These are phyloP conservation scores for Lactarius sanguifluus DNA, from an alignment of 768 basidiomycete species.

Conservation along the genomic window DNA sequence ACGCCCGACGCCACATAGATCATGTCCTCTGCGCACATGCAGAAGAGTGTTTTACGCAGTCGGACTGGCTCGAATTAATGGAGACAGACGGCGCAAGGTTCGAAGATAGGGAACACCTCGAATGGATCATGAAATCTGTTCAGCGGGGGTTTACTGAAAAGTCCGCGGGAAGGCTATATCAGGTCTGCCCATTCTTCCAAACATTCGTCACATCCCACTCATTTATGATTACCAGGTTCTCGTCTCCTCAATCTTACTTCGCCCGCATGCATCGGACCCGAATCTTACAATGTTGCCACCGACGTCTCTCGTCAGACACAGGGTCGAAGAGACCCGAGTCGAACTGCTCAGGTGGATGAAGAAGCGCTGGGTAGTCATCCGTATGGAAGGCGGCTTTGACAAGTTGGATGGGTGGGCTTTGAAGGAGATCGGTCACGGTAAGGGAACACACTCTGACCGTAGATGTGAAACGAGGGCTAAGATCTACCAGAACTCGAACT, in stretches of 20 bases:
- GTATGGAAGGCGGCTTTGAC: slow-evolving; percentile 79
- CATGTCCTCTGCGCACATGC: slow-evolving; percentile 58
- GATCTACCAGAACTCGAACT: slow-evolving; percentile 70
- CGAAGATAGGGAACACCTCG: slow-evolving; percentile 76
- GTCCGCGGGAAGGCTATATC: slow-evolving; percentile 72
- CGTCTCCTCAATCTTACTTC: slow-evolving; percentile 70
- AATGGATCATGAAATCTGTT: slow-evolving; percentile 68
- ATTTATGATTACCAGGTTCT: slow-evolving; percentile 48
- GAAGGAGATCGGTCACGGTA: slow-evolving; percentile 83
- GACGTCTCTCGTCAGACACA: slow-evolving; percentile 67
- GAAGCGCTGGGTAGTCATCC: slow-evolving; percentile 72
- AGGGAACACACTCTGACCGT: slow-evolving; percentile 35
- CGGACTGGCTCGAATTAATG: slow-evolving; percentile 75
- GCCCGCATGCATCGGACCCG: slow-evolving; percentile 59
- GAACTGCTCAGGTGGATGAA: slow-evolving; percentile 73
- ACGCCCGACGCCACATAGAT: slow-evolving; percentile 61
- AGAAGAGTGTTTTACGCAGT: slow-evolving; percentile 62
- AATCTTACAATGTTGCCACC: slow-evolving; percentile 61
- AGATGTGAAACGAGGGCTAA: slow-evolving; percentile 3
- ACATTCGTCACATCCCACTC: background rate
- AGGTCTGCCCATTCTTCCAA: slow-evolving; percentile 45
- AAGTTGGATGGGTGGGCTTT: slow-evolving; percentile 82
- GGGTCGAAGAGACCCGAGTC: slow-evolving; percentile 69
- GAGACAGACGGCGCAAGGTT: slow-evolving; percentile 71
- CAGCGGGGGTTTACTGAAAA: slow-evolving; percentile 61